A percentile compares a stretch with the other conserved stretches of the same genome.
These are phyloP conservation scores for Nannochloropsis granulata DNA, from an alignment of 108 stramenopile genomes.

Conservation along the genomic window DNA sequence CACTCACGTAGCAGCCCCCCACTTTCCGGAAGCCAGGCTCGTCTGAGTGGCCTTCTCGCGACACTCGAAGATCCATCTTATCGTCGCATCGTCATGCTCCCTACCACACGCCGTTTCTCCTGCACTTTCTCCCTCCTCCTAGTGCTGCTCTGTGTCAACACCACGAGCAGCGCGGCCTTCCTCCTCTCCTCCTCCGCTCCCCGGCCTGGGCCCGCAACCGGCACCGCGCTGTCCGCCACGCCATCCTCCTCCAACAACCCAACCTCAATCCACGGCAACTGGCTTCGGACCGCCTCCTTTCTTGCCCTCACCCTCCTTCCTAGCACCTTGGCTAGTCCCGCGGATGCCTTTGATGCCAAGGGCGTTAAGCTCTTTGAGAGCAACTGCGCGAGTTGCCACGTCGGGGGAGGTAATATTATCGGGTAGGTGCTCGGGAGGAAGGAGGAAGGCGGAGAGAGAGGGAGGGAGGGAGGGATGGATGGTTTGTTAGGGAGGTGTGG, in stretches of 20 bases:
- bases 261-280: not conserved
- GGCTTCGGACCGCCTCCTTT: not conserved
- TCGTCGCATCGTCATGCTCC: too few relatives aligned
- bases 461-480: too few relatives aligned
- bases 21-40: too few relatives aligned
- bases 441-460: too few relatives aligned
- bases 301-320: not conserved
- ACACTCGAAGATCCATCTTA: too few relatives aligned
- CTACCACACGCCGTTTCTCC: too few relatives aligned
- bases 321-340: not conserved
- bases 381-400: not conserved
- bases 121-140: too few relatives aligned
- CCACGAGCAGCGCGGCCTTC: not conserved
- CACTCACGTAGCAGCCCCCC: too few relatives aligned
- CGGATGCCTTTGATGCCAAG: not conserved
- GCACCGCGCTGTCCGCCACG: not conserved
- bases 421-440: not conserved
- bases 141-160: not conserved
- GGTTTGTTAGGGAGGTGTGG: too few relatives aligned
- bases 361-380: not conserved
- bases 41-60: too few relatives aligned
- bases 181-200: not conserved
- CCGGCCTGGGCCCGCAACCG: not conserved
- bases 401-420: not conserved
- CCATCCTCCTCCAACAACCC: not conserved